Evolutionary conservation across 2,329 filamentous ascomycete species (phyloP).

Genomic region (Fusarium succisae): DNA sequence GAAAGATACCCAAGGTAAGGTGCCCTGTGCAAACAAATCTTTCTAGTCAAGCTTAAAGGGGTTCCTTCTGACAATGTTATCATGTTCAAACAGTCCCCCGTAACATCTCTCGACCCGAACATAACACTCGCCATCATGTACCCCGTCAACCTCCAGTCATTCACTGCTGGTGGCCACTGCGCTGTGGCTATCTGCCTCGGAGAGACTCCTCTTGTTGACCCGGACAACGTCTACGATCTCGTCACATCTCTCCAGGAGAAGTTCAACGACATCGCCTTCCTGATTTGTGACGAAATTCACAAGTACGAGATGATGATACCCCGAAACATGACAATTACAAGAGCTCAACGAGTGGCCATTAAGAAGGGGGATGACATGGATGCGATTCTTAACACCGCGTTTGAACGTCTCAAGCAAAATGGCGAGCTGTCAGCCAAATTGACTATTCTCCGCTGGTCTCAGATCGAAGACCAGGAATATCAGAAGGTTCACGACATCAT

Average conservation of each 20-base stretch:
- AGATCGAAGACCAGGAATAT: not conserved
- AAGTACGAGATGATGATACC: conserved; percentile 9
- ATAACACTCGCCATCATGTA: not conserved
- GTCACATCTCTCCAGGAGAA: not conserved
- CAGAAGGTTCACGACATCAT: not conserved
- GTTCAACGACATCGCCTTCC: not conserved
- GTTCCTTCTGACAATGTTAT: rapidly evolving
- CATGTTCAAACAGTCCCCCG: too few relatives aligned
- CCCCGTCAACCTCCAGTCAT: not conserved
- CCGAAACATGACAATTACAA: not conserved
- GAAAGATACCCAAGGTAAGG: not conserved
- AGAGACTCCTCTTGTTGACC: not conserved
- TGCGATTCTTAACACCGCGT: not conserved
- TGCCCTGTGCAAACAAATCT: not conserved
- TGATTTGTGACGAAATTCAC: not conserved
- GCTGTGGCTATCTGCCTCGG: conserved; percentile 1
- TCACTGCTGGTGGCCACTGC: not conserved
- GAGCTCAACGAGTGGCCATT: not conserved
- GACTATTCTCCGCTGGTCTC: not conserved
- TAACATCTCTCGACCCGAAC: not conserved
- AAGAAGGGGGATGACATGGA: not conserved
- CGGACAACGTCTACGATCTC: not conserved
- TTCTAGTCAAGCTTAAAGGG: not conserved
- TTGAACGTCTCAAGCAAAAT: not conserved
- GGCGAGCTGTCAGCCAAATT: not conserved